Conservation (phyloP, 2,329 filamentous ascomycete genomes). For the Alternaria brassicae region DNA sequence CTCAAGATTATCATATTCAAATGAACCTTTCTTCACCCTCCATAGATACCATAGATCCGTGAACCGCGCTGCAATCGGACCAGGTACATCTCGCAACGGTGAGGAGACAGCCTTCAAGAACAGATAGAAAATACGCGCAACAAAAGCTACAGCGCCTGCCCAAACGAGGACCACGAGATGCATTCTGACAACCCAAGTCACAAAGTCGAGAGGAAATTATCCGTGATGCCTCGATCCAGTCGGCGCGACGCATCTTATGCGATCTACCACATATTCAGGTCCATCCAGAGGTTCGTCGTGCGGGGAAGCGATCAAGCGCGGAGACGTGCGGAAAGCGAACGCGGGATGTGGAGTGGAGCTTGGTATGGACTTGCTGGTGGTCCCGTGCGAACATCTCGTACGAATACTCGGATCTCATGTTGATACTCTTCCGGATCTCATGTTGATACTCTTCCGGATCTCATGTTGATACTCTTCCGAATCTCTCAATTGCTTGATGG, state of each 20-base stretch:
- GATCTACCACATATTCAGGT: neutral
- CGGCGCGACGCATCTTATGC: neutral
- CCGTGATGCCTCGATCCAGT: neutral
- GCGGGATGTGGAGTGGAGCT: neutral
- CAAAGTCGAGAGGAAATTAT: neutral
- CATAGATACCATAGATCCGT: slow-evolving; percentile 23
- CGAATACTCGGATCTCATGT: neutral
- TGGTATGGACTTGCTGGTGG: neutral
- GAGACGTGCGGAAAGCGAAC: neutral
- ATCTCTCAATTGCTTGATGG: neutral
- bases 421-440: no score
- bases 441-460: no score
- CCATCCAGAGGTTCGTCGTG: neutral
- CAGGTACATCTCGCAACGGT: slow-evolving; percentile 16
- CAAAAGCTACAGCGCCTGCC: slow-evolving; percentile 6
- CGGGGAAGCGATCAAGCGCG: slow-evolving; percentile 5
- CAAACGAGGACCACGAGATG: slow-evolving; percentile 4
- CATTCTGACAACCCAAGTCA: slow-evolving; percentile 1
- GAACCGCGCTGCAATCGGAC: slow-evolving; percentile 18
- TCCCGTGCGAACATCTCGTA: neutral
- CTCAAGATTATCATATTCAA: slow-evolving; percentile 19
- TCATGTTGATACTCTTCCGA: no score
- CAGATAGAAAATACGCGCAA: slow-evolving; percentile 12
- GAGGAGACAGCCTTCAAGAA: slow-evolving; percentile 11
- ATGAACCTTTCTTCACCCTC: slow-evolving; percentile 10